A percentile compares a stretch with the other conserved stretches of the same genome.
Evolutionary conservation across 2,329 filamentous ascomycete genomes (phyloP).

Genomic region (Beauveria sp.): DNA sequence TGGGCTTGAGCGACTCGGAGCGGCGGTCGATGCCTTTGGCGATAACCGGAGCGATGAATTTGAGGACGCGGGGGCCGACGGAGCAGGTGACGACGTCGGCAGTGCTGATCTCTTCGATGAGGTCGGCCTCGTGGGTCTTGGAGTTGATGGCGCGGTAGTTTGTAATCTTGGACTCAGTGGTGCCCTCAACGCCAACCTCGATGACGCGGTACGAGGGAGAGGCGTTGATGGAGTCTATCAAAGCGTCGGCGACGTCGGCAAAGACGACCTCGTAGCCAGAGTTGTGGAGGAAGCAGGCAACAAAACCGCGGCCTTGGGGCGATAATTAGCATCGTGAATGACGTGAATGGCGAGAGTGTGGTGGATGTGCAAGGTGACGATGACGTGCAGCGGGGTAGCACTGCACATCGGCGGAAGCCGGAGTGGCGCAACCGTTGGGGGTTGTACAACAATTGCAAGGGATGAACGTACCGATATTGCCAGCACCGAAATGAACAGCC

Average conservation of each 20-base stretch:
- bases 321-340: not conserved
- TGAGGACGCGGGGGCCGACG: conserved; percentile 91
- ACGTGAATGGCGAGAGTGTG: not conserved
- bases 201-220: conserved; percentile 78
- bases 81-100: conserved; percentile 94
- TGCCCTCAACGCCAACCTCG: conserved; percentile 80
- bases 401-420: not conserved
- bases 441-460: not conserved
- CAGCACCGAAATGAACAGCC: conserved; percentile 78
- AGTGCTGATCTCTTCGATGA: conserved; percentile 76
- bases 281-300: conserved; percentile 87
- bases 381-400: conserved; percentile 6
- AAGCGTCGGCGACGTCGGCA: conserved; percentile 79
- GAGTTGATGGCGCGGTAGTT: conserved; percentile 98
- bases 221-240: conserved; percentile 74
- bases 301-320: conserved; percentile 60
- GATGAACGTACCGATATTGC: conserved; percentile 61
- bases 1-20: conserved; percentile 47
- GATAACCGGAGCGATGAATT: conserved; percentile 92
- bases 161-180: conserved; percentile 73
- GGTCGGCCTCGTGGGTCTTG: conserved; percentile 70
- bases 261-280: conserved; percentile 96
- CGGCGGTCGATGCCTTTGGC: conserved; percentile 86
- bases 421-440: not conserved
- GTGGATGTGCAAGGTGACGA: not conserved